Conservation (phyloP, 2,329 filamentous ascomycete species). For the Capronia coronata region DNA sequence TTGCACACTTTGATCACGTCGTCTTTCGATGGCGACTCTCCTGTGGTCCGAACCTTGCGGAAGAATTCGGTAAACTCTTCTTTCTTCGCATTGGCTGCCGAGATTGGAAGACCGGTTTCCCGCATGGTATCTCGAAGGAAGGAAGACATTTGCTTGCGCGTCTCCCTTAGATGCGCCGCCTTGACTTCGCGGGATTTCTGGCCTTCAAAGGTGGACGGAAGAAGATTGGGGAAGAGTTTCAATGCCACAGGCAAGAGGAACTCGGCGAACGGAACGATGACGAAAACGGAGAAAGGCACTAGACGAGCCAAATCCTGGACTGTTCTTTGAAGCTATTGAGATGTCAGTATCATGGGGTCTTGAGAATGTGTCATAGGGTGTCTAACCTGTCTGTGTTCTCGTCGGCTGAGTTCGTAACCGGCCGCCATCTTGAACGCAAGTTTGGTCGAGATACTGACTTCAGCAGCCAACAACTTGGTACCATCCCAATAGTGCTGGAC, state of each 20-base stretch:
- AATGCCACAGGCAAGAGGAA: constrained; percentile 76
- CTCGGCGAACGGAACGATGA: constrained; percentile 95
- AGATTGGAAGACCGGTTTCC: constrained; percentile 89
- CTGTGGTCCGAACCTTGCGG: constrained; percentile 86
- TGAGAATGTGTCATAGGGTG: background rate
- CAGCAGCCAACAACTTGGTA: constrained; percentile 85
- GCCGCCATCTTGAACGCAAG: constrained; percentile 95
- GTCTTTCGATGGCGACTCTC: constrained; percentile 76
- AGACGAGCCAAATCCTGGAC: constrained; percentile 88
- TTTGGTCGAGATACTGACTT: constrained; percentile 86
- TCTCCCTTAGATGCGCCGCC: constrained; percentile 70
- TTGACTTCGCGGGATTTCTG: constrained; percentile 88
- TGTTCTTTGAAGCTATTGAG: constrained; percentile 65
- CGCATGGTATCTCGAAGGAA: constrained; percentile 84
- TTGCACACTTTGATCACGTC: constrained; percentile 99
- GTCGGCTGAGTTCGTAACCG: constrained; percentile 89
- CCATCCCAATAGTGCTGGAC: constrained; percentile 95
- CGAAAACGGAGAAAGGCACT: constrained; percentile 92
- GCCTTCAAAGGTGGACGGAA: constrained; percentile 94
- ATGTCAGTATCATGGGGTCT: constrained; percentile 6
- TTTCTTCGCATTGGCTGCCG: constrained; percentile 73
- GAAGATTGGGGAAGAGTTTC: constrained; percentile 91
- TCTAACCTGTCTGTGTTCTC: constrained; percentile 75
- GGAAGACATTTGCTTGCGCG: constrained; percentile 84
- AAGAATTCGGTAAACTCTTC: constrained; percentile 97